Base-by-base conservation (phyloP, 306 rosid genomes). In the Vigna unguiculata region DNA sequence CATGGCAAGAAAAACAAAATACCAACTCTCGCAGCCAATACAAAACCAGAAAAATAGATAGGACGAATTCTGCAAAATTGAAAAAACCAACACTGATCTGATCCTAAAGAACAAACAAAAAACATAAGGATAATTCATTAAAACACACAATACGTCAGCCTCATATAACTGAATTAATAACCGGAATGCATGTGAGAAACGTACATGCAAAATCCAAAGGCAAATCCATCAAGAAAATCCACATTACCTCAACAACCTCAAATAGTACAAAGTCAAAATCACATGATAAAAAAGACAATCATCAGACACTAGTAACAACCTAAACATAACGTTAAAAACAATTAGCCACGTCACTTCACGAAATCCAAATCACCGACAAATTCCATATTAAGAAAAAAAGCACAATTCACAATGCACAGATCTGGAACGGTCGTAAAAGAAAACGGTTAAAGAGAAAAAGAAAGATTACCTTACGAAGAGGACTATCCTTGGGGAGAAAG, bases 401-500 rank as follows among this genome's bases (percentile, higher is more conserved):
- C 22, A 66, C 6, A 70, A 45, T 38, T 15, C 15, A 52, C 1
- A 47, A 62, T 2, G 47, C 78, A 82, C 67, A 76, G 84, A 82
- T 82, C 84, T 80, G 51, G 22, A 80, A 49, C 17, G 8, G 13
- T 7, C 24, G 34, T 43, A 0, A 12, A 47, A 72, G 16, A 21
- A 32, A 63, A 60, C 36, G 7, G 3, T 34, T 10, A 51, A 61
- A 40, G 4, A 15, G 11, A 2, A 16, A 14, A 60, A 49, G 83
- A 82, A 49, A 59, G 80, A 20, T 12, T 24, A 95, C 99, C 91
- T 95, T 86, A 73, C 97, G 99, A 85, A 92, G 99, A 78, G 97
- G 91, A 71, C 97, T 95, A 80, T 95, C 98, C 75, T 95, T 90
- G 2, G 99, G 98, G 43, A 95, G 99, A 85, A 87, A 95, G 82